Evolutionary conservation across 2,329 filamentous ascomycete species (phyloP).

Genomic region (Knoxdaviesia capensis): DNA sequence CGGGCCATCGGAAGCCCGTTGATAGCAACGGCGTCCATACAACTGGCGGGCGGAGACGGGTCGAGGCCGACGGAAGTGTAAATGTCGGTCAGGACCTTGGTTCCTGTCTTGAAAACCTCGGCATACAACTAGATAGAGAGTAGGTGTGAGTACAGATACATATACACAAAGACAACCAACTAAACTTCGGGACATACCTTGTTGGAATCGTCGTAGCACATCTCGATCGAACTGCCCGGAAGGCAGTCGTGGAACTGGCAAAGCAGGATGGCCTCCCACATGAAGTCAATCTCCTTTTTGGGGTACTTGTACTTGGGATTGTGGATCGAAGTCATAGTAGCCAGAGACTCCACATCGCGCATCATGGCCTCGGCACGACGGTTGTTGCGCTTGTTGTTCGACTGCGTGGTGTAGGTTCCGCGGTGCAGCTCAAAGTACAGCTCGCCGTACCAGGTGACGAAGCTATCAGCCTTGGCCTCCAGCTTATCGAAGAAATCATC

Average conservation of each 20-base stretch:
- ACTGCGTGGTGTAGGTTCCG: constrained; percentile 91
- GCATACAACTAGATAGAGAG: constrained; percentile 43
- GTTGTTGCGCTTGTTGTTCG: constrained; percentile 94
- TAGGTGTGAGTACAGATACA: constrained; percentile 8
- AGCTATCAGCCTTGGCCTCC: constrained; percentile 56
- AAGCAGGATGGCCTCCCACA: constrained; percentile 84
- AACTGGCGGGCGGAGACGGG: constrained; percentile 16
- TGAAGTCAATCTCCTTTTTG: constrained; percentile 78
- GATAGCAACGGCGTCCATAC: constrained; percentile 39
- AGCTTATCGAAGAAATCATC: constrained; percentile 86
- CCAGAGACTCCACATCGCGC: constrained; percentile 71
- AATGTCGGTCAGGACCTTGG: constrained; percentile 50
- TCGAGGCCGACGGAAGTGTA: constrained; percentile 45
- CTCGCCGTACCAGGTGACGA: constrained; percentile 95
- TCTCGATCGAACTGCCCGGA: constrained; percentile 85
- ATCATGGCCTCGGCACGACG: constrained; percentile 68
- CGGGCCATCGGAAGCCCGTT: constrained; percentile 82
- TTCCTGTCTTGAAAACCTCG: constrained; percentile 58
- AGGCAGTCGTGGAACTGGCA: constrained; percentile 98
- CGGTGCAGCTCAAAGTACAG: constrained; percentile 95
- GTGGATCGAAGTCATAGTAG: constrained; percentile 65
- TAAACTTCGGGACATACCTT: constrained; percentile 24
- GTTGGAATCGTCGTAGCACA: constrained; percentile 95
- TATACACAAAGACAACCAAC: not conserved
- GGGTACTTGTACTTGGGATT: constrained; percentile 67